Percentiles rank a stretch among this genome's conserved stretches.
phyloP scores from a whole-genome alignment of 805 yeast species.

The Schizosaccharomyces octosporus region DNA sequence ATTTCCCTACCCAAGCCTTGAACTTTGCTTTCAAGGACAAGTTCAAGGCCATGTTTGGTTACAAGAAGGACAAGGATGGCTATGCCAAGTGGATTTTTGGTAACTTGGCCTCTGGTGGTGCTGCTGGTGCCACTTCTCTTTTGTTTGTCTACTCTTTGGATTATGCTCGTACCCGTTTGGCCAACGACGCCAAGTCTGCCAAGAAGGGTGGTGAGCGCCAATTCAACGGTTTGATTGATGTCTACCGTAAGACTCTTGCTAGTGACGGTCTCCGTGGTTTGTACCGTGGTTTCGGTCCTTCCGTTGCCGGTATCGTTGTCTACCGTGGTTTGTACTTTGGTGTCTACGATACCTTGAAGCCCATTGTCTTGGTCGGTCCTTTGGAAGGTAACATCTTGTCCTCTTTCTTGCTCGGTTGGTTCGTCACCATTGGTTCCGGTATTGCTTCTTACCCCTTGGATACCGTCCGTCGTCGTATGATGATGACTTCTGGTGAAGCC shows the following conservation, averaged over 20 bases:
- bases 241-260: constrained; percentile 84
- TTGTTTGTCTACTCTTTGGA: constrained; percentile 88
- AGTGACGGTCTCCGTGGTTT: constrained; percentile 95
- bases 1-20: constrained; percentile 97
- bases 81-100: constrained; percentile 90
- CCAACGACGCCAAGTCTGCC: constrained; percentile 86
- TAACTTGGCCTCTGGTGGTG: constrained; percentile 97
- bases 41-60: constrained; percentile 85
- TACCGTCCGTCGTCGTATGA: constrained; percentile 98
- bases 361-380: constrained; percentile 79
- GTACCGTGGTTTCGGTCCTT: constrained; percentile 98
- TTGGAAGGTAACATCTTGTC: constrained; percentile 87
- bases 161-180: constrained; percentile 96
- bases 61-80: constrained; percentile 71
- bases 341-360: constrained; percentile 89
- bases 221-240: constrained; percentile 92
- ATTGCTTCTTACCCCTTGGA: constrained; percentile 97
- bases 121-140: constrained; percentile 90
- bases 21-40: constrained; percentile 97
- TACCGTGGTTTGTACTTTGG: constrained; percentile 99
- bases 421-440: constrained; percentile 94
- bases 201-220: constrained; percentile 76
- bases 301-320: constrained; percentile 89
- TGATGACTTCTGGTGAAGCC: constrained; percentile 98
- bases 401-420: constrained; percentile 91